Conservation (phyloP, 257 asterid species). For the Gentiana macrophylla region DNA sequence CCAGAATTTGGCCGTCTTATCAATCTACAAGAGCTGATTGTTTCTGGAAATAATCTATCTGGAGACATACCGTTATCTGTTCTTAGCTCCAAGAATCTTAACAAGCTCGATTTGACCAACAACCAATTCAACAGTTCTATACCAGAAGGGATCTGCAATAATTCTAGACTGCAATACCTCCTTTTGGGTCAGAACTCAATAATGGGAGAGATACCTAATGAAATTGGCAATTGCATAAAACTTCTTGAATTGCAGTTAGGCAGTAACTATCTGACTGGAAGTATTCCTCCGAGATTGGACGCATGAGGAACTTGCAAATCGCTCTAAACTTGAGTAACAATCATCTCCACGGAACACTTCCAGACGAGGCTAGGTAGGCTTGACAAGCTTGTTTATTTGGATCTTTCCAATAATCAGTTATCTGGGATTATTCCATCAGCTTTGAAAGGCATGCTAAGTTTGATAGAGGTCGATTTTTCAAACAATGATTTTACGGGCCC, state of each 20-base stretch:
- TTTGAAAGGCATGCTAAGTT: constrained; percentile 78
- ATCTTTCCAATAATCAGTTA: constrained; percentile 78
- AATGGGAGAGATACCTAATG: constrained; percentile 64
- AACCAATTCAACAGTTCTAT: constrained; percentile 66
- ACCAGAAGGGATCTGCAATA: constrained; percentile 58
- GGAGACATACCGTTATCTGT: constrained; percentile 70
- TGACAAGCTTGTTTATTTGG: constrained; percentile 87
- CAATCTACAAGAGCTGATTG: constrained; percentile 77
- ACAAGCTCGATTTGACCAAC: constrained; percentile 75
- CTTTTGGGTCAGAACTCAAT: constrained; percentile 53
- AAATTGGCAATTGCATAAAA: constrained; percentile 77
- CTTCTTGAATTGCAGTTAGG: constrained; percentile 77
- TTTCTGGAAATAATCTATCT: constrained; percentile 49
- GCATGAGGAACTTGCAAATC: constrained; percentile 79
- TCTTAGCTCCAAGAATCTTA: constrained; percentile 60
- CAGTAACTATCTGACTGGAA: constrained; percentile 59
- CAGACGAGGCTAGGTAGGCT: constrained; percentile 74
- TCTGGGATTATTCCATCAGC: constrained; percentile 63
- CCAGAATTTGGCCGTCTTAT: constrained; percentile 58
- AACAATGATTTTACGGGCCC: constrained; percentile 70
- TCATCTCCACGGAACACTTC: constrained; percentile 64
- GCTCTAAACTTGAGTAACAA: constrained; percentile 74
- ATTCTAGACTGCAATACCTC: constrained; percentile 70
- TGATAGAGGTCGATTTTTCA: constrained; percentile 88
- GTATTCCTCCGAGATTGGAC: constrained; percentile 76